Conservation (phyloP, 768 basidiomycete genomes). For the Mycena chlorophos region DNA sequence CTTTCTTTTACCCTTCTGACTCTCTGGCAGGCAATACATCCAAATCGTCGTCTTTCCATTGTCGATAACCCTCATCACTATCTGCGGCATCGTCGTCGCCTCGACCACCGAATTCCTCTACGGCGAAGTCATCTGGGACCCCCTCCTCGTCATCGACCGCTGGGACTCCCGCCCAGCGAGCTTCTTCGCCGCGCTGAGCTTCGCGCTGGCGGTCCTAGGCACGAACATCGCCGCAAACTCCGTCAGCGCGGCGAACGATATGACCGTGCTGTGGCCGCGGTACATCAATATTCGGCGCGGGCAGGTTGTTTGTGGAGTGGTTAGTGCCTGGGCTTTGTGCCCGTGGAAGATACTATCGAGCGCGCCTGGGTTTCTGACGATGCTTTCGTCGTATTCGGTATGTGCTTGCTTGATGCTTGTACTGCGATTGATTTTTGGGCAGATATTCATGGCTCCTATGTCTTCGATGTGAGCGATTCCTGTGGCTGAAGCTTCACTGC, state of each 20-base stretch:
- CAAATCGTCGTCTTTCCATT: constrained; percentile 76
- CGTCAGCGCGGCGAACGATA: constrained; percentile 75
- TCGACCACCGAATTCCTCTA: constrained; percentile 74
- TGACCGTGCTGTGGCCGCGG: constrained; percentile 71
- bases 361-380: constrained; percentile 68
- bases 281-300: constrained; percentile 85
- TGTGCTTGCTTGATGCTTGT: background rate
- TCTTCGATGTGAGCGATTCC: constrained; percentile 61
- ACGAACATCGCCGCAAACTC: constrained; percentile 81
- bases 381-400: constrained; percentile 79
- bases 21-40: constrained; percentile 57
- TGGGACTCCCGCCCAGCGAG: constrained; percentile 80
- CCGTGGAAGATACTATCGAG: constrained; percentile 83
- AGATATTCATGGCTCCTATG: constrained; percentile 79
- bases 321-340: constrained; percentile 81
- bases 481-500: background rate
- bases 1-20: background rate
- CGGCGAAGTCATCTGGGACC: constrained; percentile 69
- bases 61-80: constrained; percentile 73
- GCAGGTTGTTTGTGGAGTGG: constrained; percentile 71
- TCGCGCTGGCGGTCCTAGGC: constrained; percentile 62
- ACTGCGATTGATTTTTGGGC: background rate
- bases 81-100: constrained; percentile 80
- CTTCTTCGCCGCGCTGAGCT: constrained; percentile 80
- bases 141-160: constrained; percentile 67